A percentile compares a stretch with the other conserved stretches of the same genome.
Evolutionary conservation across 2,329 filamentous ascomycete genomes (phyloP).

Genomic region (Curvularia sp.): DNA sequence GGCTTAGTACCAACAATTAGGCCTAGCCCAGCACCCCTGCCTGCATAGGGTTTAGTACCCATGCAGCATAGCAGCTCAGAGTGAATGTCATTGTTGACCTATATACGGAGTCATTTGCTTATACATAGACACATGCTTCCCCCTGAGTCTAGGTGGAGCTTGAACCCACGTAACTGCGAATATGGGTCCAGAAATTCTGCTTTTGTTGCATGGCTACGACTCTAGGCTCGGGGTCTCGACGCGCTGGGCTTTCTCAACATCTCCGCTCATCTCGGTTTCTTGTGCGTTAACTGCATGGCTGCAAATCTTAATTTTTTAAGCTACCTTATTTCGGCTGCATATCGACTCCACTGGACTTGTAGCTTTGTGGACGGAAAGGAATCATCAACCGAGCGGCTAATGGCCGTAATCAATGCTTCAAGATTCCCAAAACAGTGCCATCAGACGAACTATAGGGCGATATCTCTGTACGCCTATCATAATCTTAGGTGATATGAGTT

Average conservation of each 20-base stretch:
- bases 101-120: neutral
- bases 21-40: neutral
- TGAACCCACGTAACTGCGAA: neutral
- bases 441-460: neutral
- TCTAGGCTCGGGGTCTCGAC: neutral
- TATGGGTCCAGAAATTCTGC: neutral
- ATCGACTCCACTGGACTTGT: neutral
- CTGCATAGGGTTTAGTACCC: constrained; percentile 6
- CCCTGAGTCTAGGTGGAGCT: neutral
- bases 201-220: neutral
- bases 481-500: neutral
- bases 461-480: neutral
- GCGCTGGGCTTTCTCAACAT: neutral
- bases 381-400: neutral
- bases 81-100: neutral
- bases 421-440: neutral
- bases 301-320: neutral
- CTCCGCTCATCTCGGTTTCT: neutral
- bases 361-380: neutral
- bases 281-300: neutral
- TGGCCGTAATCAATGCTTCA: neutral
- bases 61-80: neutral
- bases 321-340: constrained; percentile 5
- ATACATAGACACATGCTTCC: neutral
- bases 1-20: neutral